Evolutionary conservation across 257 asterid species (phyloP).

Genomic region (Fraxinus anomala): DNA sequence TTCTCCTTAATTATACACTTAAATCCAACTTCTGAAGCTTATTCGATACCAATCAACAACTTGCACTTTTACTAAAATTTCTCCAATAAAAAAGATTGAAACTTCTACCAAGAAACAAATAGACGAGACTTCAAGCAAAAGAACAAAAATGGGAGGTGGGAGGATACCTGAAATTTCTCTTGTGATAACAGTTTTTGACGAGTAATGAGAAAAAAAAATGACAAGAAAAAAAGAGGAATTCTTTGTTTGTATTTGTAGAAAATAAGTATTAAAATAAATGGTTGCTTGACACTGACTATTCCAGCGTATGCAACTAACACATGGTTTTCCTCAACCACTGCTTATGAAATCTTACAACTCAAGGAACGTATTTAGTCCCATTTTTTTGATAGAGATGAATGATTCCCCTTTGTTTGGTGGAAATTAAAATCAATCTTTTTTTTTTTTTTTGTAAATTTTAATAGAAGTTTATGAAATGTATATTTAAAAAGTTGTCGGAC

Average conservation of each 20-base stretch:
- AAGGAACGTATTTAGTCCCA: background rate
- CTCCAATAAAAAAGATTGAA: background rate
- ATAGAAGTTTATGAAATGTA: no score
- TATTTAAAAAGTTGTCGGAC: no score
- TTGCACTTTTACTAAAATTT: background rate
- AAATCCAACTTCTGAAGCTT: background rate
- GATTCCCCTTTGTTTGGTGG: no score
- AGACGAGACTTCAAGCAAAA: background rate
- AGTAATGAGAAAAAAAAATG: background rate
- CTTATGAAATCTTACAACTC: background rate
- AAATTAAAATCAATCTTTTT: no score
- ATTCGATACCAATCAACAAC: background rate
- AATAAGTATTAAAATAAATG: background rate
- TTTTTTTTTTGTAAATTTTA: no score
- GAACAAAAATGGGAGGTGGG: background rate
- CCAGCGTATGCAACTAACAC: slow-evolving; percentile 8
- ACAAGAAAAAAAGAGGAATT: background rate
- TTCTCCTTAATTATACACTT: background rate
- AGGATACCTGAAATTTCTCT: background rate
- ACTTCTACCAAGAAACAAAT: background rate
- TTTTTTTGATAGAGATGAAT: no score
- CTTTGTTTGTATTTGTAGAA: background rate
- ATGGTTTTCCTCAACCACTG: slow-evolving; percentile 27
- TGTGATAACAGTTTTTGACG: background rate
- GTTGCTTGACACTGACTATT: slow-evolving; percentile 23